Percentiles rank a stretch among this genome's conserved stretches.
These are phyloP conservation scores for Neurospora africana DNA, from an alignment of 495 filamentous ascomycete genomes.

Conservation along the genomic window DNA sequence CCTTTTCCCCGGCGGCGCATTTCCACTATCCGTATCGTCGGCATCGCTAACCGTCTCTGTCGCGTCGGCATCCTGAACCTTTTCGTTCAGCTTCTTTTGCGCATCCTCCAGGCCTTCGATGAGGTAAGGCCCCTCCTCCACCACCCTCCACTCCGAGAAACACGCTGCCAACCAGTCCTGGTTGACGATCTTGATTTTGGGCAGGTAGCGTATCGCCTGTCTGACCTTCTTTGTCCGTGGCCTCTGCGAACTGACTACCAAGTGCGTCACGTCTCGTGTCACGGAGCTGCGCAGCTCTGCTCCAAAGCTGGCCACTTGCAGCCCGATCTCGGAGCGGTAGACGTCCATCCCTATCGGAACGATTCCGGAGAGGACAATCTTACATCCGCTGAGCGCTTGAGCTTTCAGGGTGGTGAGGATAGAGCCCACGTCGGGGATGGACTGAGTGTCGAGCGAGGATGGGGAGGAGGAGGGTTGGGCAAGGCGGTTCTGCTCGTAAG, in stretches of 20 bases:
- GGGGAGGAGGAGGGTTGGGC: conserved; percentile 4
- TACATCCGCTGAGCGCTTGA: conserved; percentile 54
- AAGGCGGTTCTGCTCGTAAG: conserved; percentile 45
- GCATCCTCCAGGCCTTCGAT: conserved; percentile 38
- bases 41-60: conserved; percentile 11
- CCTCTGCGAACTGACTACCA: conserved; percentile 43
- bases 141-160: conserved; percentile 63
- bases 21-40: conserved; percentile 17
- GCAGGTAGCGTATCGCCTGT: conserved; percentile 55
- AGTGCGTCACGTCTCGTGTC: conserved; percentile 34
- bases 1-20: neutral
- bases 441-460: conserved; percentile 44
- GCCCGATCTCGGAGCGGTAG: conserved; percentile 62
- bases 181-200: conserved; percentile 74
- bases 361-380: conserved; percentile 80
- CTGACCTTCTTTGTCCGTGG: conserved; percentile 85
- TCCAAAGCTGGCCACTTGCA: conserved; percentile 79
- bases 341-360: conserved; percentile 72
- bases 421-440: conserved; percentile 74
- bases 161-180: conserved; percentile 81
- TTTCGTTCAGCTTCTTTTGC: conserved; percentile 26
- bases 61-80: conserved; percentile 28
- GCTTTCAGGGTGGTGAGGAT: conserved; percentile 73
- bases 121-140: conserved; percentile 67
- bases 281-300: conserved; percentile 54